phyloP scores from a whole-genome alignment of 805 yeast species.

The Priceomyces haplophilus region DNA sequence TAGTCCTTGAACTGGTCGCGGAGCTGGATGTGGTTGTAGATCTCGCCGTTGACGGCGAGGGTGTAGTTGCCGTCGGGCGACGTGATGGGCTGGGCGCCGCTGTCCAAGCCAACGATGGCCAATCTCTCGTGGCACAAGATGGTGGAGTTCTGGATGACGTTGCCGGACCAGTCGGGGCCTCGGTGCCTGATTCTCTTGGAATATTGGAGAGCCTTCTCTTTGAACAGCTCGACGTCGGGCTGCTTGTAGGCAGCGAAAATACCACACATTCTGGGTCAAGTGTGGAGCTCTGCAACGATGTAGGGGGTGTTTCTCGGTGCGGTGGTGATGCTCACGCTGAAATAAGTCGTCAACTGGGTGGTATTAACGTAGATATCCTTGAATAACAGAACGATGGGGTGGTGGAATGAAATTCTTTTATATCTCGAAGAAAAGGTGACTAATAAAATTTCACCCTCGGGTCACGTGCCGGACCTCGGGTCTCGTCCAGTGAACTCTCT shows the following conservation, averaged over 20 bases:
- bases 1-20: conserved; percentile 75
- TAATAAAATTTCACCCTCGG: conserved; percentile 11
- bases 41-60: conserved; percentile 95
- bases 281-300: not conserved
- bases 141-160: conserved; percentile 71
- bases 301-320: not conserved
- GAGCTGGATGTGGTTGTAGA: conserved; percentile 90
- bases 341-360: not conserved
- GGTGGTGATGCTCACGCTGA: not conserved
- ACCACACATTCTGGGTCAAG: conserved; percentile 77
- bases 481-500: no score
- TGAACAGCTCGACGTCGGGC: conserved; percentile 75
- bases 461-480: not conserved
- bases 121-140: conserved; percentile 92
- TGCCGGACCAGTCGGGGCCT: conserved; percentile 99
- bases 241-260: conserved; percentile 90
- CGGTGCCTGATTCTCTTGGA: conserved; percentile 95
- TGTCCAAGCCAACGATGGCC: conserved; percentile 94
- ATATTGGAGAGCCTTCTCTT: conserved; percentile 82
- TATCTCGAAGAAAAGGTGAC: conserved; percentile 5
- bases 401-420: conserved; percentile 1
- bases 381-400: no score
- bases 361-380: no score
- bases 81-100: conserved; percentile 97
- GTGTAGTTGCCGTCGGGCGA: conserved; percentile 70